Conservation (phyloP, 2,329 filamentous ascomycete genomes). For the Leptographium wingfieldii region DNA sequence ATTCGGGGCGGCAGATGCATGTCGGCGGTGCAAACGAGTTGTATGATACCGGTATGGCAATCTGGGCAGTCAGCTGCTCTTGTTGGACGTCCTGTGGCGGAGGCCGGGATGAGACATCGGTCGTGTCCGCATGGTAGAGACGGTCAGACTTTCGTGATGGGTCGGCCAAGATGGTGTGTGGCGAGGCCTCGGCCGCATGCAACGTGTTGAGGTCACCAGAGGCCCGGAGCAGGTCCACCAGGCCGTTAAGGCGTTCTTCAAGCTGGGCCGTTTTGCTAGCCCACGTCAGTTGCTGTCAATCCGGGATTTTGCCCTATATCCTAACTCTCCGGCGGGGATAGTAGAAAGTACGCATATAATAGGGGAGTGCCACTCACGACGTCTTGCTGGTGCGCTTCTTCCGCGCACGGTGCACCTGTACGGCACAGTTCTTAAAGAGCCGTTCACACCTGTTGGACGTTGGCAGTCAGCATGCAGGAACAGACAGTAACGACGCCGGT, state of each 20-base stretch:
- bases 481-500: neutral
- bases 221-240: constrained; percentile 34
- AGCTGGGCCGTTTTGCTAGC: constrained; percentile 34
- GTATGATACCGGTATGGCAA: constrained; percentile 19
- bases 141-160: neutral
- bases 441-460: constrained; percentile 28
- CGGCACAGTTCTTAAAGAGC: constrained; percentile 32
- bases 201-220: constrained; percentile 22
- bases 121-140: neutral
- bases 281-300: no score
- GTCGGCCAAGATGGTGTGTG: neutral
- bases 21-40: constrained; percentile 32
- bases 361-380: constrained; percentile 29
- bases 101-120: neutral
- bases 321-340: neutral
- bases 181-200: neutral
- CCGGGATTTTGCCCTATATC: neutral
- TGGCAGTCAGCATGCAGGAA: neutral
- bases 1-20: constrained; percentile 33
- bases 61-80: neutral
- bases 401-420: constrained; percentile 34
- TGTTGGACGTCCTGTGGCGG: neutral
- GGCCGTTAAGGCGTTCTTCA: constrained; percentile 34
- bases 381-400: constrained; percentile 38
- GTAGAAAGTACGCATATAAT: neutral